Conservation (phyloP, 352 stramenopile genomes). For the Pythium dissotocum region DNA sequence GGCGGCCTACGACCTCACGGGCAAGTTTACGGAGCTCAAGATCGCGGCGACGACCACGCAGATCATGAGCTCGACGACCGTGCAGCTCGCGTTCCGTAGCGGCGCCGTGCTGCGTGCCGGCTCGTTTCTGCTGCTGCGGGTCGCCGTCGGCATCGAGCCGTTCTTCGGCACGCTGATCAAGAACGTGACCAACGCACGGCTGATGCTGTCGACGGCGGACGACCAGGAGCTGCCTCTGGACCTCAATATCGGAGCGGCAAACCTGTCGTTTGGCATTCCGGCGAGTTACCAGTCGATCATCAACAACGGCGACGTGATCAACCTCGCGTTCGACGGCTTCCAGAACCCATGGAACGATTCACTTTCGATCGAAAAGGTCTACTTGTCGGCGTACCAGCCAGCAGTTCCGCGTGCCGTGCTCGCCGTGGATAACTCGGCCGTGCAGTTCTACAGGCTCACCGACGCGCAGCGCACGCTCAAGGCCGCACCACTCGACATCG, state of each 20-base stretch:
- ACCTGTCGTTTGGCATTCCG: conserved; percentile 79
- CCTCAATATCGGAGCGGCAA: conserved; percentile 50
- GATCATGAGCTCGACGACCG: conserved; percentile 51
- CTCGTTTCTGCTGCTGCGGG: conserved; percentile 68
- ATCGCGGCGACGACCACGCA: conserved; percentile 49
- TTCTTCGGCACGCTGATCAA: conserved; percentile 61
- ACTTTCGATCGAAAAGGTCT: conserved; percentile 60
- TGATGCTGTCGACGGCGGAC: conserved; percentile 33
- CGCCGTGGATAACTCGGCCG: conserved; percentile 57
- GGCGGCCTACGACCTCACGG: conserved; percentile 54
- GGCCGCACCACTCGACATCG: conserved; percentile 64
- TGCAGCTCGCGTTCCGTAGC: conserved; percentile 62
- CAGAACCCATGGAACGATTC: conserved; percentile 64
- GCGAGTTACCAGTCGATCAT: conserved; percentile 54
- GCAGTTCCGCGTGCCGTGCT: conserved; percentile 32
- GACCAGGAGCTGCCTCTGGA: conserved; percentile 40
- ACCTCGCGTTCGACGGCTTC: conserved; percentile 66
- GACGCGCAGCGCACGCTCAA: conserved; percentile 55
- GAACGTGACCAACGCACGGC: conserved; percentile 44
- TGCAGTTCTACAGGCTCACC: conserved; percentile 28
- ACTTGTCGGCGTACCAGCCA: conserved; percentile 65
- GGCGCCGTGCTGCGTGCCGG: conserved; percentile 59
- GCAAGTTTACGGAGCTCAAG: conserved; percentile 47
- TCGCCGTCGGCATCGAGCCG: conserved; percentile 53
- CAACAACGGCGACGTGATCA: conserved; percentile 72